Base-by-base conservation (phyloP, 2,329 filamentous ascomycete species). In the Fusarium keratoplasticum region DNA sequence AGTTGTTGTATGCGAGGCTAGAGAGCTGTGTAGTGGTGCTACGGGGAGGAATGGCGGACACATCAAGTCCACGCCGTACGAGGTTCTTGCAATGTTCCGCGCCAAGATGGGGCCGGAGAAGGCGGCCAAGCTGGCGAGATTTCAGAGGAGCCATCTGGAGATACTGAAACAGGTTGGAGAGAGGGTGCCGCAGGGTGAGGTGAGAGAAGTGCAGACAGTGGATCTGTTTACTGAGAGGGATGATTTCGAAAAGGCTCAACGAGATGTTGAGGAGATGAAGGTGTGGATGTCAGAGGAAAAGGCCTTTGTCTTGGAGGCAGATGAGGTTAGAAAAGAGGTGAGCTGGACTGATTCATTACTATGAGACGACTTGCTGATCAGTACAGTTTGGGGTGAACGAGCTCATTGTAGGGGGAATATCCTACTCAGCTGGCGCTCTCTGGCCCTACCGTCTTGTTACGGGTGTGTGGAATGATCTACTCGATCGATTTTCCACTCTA, bases 21-120 rank as follows among this genome's bases (percentile, higher is more conserved):
- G 88, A 2, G 78, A 83, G 47, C 74, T 87, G 9, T 87, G 86
- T 71, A 85, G 84, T 11, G 88, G 88, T 18, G 88, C 87, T 4
- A 89, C 88, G 10, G 88, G 86, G 2, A 83, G 88, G 58, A 89
- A 89, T 69, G 87, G 87, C 22, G 87, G 86, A 0, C 87, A 87
- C 76, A 84, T 88, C 69, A 87, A 89, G 76, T 78, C 81, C 29
- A 79, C 80, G 4, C 84, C 86, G 4, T 84, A 87, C 67, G 82
- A 84, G 61, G 78, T 83, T 50, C 87, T 86, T 60, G 75, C 78
- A 3, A 68, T 66, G 4, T 76, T 86, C 6, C 80, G 80, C 35
- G 59, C 58, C 6, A 74, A 60, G 9, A 59, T 84, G 4, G 82
- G 83, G 0, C 74, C 74, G 0, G 81, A 83, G 27, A 74, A 80